These are phyloP conservation scores for Ilex asprella DNA, from an alignment of 257 asterid genomes.

Conservation along the genomic window DNA sequence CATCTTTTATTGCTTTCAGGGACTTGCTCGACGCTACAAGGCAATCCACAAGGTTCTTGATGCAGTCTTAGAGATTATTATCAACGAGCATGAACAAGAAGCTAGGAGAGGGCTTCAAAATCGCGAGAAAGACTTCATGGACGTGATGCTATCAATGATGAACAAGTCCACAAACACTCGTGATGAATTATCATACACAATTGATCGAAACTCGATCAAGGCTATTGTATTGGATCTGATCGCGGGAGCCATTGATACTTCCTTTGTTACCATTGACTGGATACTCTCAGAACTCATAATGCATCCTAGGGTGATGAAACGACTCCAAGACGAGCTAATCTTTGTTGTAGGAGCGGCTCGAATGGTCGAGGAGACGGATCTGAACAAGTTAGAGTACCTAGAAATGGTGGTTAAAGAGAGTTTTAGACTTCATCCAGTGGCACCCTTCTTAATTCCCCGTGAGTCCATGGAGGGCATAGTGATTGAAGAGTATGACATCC, in stretches of 20 bases:
- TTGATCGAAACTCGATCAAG: constrained; percentile 5
- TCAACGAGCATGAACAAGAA: constrained; percentile 14
- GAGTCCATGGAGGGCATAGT: constrained; percentile 9
- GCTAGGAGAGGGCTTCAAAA: background rate
- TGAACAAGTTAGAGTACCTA: constrained; percentile 11
- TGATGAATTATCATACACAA: background rate
- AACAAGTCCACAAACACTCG: background rate
- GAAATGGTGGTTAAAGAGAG: constrained; percentile 10
- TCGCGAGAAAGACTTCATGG: background rate
- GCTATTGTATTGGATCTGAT: constrained; percentile 13
- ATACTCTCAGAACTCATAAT: constrained; percentile 6
- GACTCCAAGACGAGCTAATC: background rate
- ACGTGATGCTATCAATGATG: constrained; percentile 4
- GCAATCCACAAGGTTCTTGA: too few species aligned
- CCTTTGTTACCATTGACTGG: constrained; percentile 12
- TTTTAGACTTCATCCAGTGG: constrained; percentile 15
- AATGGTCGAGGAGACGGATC: constrained; percentile 2
- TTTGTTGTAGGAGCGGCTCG: background rate
- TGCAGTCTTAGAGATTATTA: background rate
- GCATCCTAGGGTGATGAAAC: constrained; percentile 7
- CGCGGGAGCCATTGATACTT: constrained; percentile 13
- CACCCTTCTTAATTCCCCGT: constrained; percentile 8
- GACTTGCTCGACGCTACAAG: too few species aligned
- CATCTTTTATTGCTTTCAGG: too few species aligned
- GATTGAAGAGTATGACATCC: constrained; percentile 5